These are phyloP conservation scores for Myriosclerotinia scirpicola DNA, from an alignment of 2,329 filamentous ascomycete genomes.

Conservation along the genomic window DNA sequence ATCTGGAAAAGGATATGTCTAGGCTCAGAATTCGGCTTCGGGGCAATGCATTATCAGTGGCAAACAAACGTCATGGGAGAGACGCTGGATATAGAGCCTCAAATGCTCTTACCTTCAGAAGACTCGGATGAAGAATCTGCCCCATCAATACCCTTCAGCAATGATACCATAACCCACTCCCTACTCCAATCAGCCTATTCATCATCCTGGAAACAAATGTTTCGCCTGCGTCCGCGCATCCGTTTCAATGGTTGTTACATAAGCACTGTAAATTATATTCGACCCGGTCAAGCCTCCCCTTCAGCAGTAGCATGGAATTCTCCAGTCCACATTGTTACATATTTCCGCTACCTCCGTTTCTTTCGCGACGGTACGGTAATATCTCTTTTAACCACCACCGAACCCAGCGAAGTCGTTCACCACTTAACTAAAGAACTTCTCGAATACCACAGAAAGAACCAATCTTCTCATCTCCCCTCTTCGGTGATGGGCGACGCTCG, in stretches of 20 bases:
- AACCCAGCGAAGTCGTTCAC: slow-evolving; percentile 85
- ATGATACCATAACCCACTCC: slow-evolving; percentile 7
- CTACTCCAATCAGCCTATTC: slow-evolving; percentile 43
- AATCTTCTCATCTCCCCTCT: slow-evolving; percentile 42
- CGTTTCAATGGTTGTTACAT: slow-evolving; percentile 98
- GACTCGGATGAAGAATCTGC: slow-evolving; percentile 20
- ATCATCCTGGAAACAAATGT: slow-evolving; percentile 65
- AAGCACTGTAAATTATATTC: slow-evolving; percentile 91
- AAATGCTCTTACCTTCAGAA: slow-evolving; percentile 1
- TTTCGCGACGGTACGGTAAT: slow-evolving; percentile 86
- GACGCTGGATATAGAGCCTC: slow-evolving; percentile 44
- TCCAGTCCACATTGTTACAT: slow-evolving; percentile 93
- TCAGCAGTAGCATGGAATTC: slow-evolving; percentile 73
- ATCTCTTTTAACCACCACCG: slow-evolving; percentile 74
- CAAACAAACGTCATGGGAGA: slow-evolving; percentile 60
- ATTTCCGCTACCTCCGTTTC: slow-evolving; percentile 95
- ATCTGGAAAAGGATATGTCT: slow-evolving; percentile 81
- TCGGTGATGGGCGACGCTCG: slow-evolving; percentile 67
- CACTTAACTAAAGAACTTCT: slow-evolving; percentile 73
- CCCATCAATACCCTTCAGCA: not conserved
- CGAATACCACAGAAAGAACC: slow-evolving; percentile 37
- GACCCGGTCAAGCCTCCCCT: slow-evolving; percentile 71
- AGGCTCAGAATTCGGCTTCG: slow-evolving; percentile 73
- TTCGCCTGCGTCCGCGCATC: slow-evolving; percentile 78
- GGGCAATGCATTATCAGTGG: slow-evolving; percentile 79